Evolutionary conservation across 78 protist genomes (phyloP).

Genomic region (Dictyostelium brefeldianum): DNA sequence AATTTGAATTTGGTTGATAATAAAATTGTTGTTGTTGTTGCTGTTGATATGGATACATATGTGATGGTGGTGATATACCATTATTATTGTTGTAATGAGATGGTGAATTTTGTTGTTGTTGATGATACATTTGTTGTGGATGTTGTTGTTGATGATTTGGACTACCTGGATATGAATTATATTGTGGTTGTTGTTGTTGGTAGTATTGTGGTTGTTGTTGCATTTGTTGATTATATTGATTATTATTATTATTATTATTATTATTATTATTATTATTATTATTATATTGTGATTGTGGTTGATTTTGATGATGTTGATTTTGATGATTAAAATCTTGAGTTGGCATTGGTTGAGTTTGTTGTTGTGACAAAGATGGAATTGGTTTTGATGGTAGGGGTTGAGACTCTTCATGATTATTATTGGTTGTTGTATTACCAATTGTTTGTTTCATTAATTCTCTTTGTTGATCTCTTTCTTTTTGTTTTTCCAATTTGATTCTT

Average conservation of each 20-base stretch:
- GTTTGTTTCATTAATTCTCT: slow-evolving; percentile 41
- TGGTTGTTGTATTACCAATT: background rate
- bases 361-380: slow-evolving; percentile 1
- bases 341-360: background rate
- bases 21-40: slow-evolving; percentile 20
- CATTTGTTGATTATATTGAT: background rate
- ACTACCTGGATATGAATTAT: background rate
- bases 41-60: background rate
- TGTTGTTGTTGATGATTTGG: slow-evolving; percentile 12
- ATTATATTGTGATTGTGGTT: background rate
- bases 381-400: background rate
- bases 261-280: too few species aligned
- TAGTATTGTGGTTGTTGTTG: background rate
- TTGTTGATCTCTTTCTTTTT: slow-evolving; percentile 54
- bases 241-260: too few species aligned
- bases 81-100: background rate
- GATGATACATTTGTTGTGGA: slow-evolving; percentile 21
- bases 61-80: slow-evolving; percentile 3
- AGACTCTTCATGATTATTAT: background rate
- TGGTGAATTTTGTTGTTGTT: slow-evolving; percentile 9
- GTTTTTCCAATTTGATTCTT: slow-evolving; percentile 17
- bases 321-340: background rate
- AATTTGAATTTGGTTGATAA: slow-evolving; percentile 3
- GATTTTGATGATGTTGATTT: slow-evolving; percentile 1
- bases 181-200: slow-evolving; percentile 19